Conservation (phyloP, 2,329 filamentous ascomycete genomes). For the Diaporthe vexans region DNA sequence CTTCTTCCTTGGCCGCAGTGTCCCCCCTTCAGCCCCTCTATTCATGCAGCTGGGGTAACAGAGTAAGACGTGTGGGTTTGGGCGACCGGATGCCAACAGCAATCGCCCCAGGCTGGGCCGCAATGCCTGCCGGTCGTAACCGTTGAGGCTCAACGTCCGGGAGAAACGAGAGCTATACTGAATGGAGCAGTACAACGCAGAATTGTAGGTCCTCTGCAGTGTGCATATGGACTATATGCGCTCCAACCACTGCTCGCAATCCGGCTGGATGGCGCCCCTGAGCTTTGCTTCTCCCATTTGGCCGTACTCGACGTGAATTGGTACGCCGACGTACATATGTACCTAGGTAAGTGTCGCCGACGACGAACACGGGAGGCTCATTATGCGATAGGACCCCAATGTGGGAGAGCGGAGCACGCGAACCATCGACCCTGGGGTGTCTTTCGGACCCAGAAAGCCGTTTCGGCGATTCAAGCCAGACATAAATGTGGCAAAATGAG, state of each 20-base stretch:
- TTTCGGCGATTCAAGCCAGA: conserved; percentile 5
- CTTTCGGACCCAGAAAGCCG: background rate
- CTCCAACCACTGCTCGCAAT: background rate
- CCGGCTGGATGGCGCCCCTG: background rate
- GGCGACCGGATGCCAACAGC: background rate
- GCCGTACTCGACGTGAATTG: background rate
- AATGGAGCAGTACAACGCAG: background rate
- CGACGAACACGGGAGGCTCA: background rate
- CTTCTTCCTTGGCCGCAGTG: background rate
- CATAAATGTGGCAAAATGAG: background rate
- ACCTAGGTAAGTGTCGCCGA: background rate
- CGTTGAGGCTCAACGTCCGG: conserved; percentile 26
- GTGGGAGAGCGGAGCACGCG: background rate
- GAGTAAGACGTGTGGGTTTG: conserved; percentile 1
- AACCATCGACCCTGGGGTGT: background rate
- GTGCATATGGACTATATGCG: background rate
- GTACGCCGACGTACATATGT: background rate
- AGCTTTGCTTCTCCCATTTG: background rate
- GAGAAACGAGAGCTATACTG: background rate
- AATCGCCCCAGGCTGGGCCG: background rate
- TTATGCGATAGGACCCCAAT: background rate
- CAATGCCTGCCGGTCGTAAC: conserved; percentile 3
- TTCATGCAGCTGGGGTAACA: no score
- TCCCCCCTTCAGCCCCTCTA: background rate
- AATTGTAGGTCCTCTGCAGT: background rate